phyloP scores from a whole-genome alignment of 345 rosid species.

The Eucalyptus sp. region DNA sequence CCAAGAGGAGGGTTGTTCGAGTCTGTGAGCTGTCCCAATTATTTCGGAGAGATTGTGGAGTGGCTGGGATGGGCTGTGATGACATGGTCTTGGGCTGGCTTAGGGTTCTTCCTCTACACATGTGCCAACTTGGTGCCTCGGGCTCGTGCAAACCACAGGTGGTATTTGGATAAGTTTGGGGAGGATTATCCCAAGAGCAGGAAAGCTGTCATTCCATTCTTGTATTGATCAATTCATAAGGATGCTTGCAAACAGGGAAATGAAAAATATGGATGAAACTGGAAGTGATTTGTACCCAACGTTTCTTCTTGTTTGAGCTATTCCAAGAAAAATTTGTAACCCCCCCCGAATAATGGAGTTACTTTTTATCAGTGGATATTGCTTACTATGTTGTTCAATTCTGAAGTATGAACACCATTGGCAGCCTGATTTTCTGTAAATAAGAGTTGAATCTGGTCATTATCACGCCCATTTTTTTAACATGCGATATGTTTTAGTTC shows the following conservation, averaged over 20 bases:
- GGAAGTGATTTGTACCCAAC: background rate
- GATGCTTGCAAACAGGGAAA: background rate
- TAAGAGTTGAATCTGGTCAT: background rate
- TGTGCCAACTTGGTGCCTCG: constrained; percentile 78
- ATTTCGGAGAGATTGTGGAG: constrained; percentile 73
- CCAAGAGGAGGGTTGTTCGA: constrained; percentile 85
- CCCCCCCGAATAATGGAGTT: background rate
- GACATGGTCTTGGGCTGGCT: constrained; percentile 82
- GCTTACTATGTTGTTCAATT: background rate
- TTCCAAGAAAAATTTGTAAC: background rate
- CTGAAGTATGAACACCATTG: background rate
- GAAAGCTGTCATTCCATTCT: constrained; percentile 70
- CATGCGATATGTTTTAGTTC: background rate
- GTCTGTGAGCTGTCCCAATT: constrained; percentile 78
- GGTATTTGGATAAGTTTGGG: constrained; percentile 72
- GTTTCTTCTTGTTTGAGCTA: background rate
- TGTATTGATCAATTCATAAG: constrained; percentile 17
- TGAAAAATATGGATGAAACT: background rate
- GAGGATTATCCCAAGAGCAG: constrained; percentile 60
- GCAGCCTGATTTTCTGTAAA: background rate
- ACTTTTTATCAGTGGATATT: background rate
- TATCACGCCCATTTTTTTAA: background rate
- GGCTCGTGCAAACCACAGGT: constrained; percentile 47
- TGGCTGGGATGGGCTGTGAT: constrained; percentile 89
- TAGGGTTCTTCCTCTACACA: constrained; percentile 66